Base-by-base conservation (phyloP, 495 filamentous ascomycete species). In the Aspergillus mulundensis region DNA sequence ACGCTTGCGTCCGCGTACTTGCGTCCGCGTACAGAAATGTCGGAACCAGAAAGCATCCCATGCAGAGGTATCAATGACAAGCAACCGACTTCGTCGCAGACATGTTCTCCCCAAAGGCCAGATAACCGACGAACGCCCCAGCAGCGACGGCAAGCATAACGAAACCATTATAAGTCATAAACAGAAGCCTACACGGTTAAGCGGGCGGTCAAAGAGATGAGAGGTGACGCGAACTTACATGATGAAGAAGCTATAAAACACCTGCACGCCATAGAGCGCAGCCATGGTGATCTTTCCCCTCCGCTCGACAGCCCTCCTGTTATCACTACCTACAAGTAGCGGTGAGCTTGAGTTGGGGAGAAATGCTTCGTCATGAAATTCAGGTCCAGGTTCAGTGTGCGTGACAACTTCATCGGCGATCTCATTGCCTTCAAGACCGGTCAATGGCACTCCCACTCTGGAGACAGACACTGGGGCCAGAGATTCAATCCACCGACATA, bases 101-200 rank as follows among this genome's bases (percentile, higher is more conserved):
- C 14, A 85, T 84, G 56, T 77, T 77, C 25, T 79, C 76, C 5
- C 88, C 88, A 72, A 96, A 99, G 39, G 87, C 61, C 23, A 96
- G 65, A 67, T 95, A 96, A 36, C 94, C 94, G 42, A 96, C 62
- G 50, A 93, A 95, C 0, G 92, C 92, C 20, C 94, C 94, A 12
- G 93, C 77, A 11, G 87, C 89, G 11, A 97, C 90, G 0, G 93
- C 81, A 57, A 96, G 69, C 94, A 99, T 99, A 54, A 99, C 86
- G 80, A 86, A 91, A 15, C 95, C 94, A 62, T 99, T 99, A 70
- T 99, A 99, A 2, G 95, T 99, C 94, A 99, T 99, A 74, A 99
- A 99, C 19, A 99, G 77, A 58, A 99, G 76, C 94, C 94, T 98
- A 25, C 43, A 8, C 50, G 28, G n/a, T 53, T n/a, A 63, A 48